Evolutionary conservation across 2,329 filamentous ascomycete genomes (phyloP), one percentile per base, ranked within the genome.

Genomic region (Magnaporthiopsis rhizophila): DNA sequence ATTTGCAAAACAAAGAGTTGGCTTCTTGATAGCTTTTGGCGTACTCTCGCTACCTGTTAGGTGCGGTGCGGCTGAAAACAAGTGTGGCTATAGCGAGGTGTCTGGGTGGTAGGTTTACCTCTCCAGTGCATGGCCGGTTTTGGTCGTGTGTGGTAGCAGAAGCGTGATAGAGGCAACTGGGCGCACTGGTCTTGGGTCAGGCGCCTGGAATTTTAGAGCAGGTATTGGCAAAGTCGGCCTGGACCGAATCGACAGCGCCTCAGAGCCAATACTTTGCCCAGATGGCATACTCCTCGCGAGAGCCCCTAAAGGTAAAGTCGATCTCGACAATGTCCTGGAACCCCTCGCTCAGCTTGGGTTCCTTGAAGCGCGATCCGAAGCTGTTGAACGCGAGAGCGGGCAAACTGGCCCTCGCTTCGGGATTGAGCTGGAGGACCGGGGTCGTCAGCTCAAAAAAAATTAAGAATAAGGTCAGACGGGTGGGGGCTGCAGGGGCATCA

Each of bases 221-320:
- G 12, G 13, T 5, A 38, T 9, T 1, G 38, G n/a, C 38, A 18
- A 6, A 15, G 8, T 45, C 13, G 15, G 2, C 13, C 7, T 2
- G 0, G n/a, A n/a, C 6, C 18, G 21, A 8, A 21, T 9, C 60
- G 36, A 21, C 3, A 18, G 38, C n/a, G 15, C 24, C n/a, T 77
- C 70, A 92, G 62, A 86, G 78, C 92, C 92, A 97, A 72, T 91
- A 93, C 69, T 83, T 85, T 6, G 80, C 83, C 92, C 93, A 97
- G 59, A 90, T 76, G 50, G 78, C 78, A 71, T 86, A 87, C 68
- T 92, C 87, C 45, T 89, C 85, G 62, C 86, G 82, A 1, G 81
- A 83, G 0, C 92, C 92, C 58, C 84, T 79, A 72, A 95, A 94
- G 73, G 83, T 76, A 71, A 99, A 99, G 38, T 89, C 84, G 0